Percentiles rank a stretch among this genome's conserved stretches.
Evolutionary conservation across 148 eudicot genomes (phyloP).

Genomic region (Nepenthes gracilis): DNA sequence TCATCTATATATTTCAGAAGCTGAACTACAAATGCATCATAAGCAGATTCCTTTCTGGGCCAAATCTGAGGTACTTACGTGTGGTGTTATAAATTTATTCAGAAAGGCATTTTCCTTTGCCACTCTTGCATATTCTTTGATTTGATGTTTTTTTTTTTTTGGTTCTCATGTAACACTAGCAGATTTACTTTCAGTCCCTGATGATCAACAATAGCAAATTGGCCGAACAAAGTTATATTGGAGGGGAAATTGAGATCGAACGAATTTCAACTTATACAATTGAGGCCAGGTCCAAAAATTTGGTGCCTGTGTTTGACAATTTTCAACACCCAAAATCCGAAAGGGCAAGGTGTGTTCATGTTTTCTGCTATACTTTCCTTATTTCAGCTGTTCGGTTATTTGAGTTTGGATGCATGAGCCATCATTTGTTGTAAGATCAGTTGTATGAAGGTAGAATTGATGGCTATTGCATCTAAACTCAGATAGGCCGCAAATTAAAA

Average conservation of each 20-base stretch:
- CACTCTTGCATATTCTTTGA: neutral
- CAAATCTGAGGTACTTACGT: slow-evolving; percentile 15
- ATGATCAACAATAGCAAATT: slow-evolving; percentile 2
- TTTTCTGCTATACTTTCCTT: neutral
- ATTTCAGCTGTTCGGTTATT: neutral
- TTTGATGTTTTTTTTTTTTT: neutral
- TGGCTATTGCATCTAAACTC: neutral
- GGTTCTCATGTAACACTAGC: neutral
- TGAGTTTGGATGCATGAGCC: neutral
- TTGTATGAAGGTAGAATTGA: neutral
- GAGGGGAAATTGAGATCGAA: slow-evolving; percentile 75
- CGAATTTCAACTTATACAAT: slow-evolving; percentile 30
- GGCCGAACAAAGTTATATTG: slow-evolving; percentile 2
- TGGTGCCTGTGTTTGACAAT: slow-evolving; percentile 59
- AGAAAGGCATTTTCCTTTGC: slow-evolving; percentile 1
- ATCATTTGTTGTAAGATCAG: too few species aligned
- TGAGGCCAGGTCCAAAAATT: slow-evolving; percentile 52
- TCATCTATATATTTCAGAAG: slow-evolving; percentile 18
- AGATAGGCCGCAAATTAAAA: too few species aligned
- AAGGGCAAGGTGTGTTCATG: slow-evolving; percentile 30
- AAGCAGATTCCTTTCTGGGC: slow-evolving; percentile 15
- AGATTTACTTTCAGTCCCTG: slow-evolving; percentile 14
- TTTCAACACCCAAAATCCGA: slow-evolving; percentile 34
- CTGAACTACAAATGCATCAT: slow-evolving; percentile 20
- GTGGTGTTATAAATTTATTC: neutral